Evolutionary conservation across 768 basidiomycete species (phyloP), one percentile per base, ranked within the genome.

Genomic region (Suillus placidus): DNA sequence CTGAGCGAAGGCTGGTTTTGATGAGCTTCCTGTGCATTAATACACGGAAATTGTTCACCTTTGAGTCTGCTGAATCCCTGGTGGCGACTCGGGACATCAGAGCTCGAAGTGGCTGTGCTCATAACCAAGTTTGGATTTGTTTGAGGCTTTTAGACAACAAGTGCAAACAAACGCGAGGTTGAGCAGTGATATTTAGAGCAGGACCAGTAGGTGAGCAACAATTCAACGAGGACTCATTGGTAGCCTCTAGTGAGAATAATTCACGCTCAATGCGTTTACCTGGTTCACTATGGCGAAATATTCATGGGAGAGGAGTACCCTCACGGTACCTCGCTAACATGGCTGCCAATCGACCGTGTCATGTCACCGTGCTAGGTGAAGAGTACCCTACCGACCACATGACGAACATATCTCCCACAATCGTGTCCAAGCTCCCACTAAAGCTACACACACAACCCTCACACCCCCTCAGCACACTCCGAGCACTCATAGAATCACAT

Each of bases 401-500:
- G 76, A 93, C 96, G 47, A 99, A 99, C 78, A 84, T 94, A 47
- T 91, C 95, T 1, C 85, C 92, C 30, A 83, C 94, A 32, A 95
- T 99, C 71, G 82, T 94, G 63, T 85, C 89, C 56, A 97, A 95
- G 77, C 80, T 97, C 45, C 83, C 88, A 12, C 82, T 88, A 18
- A 86, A 86, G 43, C 84, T 99, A 30, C 94, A 97, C 76, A 83
- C 85, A 23, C 82, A 89, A 66, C 87, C 88, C 30, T 80, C 84
- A 4, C 97, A 99, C 73, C 97, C 97, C 3, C 84, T 99, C 62
- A 86, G 85, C 75, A 98, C 93, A 62, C 87, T 99, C 52, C 91
- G 94, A 45, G 76, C 82, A 26, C 84, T 94, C 69, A 89, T 99
- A 71, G 93, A 97, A 79, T 84, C 85, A 23, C 93, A 97, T 74